Percentiles rank a stretch among this genome's conserved stretches.
Evolutionary conservation across 805 yeast genomes (phyloP).

Genomic region (Wickerhamomyces strasburgensis): DNA sequence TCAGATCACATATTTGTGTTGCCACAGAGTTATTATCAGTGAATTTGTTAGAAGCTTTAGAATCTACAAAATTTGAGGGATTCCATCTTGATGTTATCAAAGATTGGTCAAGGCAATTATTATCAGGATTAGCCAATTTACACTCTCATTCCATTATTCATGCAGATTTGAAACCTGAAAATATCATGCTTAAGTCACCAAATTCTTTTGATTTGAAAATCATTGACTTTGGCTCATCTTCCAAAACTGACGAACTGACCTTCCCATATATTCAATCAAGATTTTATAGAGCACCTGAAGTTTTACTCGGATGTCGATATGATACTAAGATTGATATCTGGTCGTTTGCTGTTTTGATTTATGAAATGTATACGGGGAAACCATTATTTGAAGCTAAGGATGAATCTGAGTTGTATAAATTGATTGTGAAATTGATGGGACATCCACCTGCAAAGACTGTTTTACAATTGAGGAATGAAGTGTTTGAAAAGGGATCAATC

Average conservation of each 20-base stretch:
- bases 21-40: constrained; percentile 67
- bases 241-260: constrained; percentile 55
- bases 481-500: constrained; percentile 33
- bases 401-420: constrained; percentile 71
- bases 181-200: constrained; percentile 53
- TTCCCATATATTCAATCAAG: constrained; percentile 84
- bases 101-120: constrained; percentile 47
- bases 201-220: constrained; percentile 50
- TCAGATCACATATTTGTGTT: constrained; percentile 79
- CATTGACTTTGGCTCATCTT: constrained; percentile 78
- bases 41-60: constrained; percentile 58
- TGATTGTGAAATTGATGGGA: constrained; percentile 78
- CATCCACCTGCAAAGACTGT: constrained; percentile 54
- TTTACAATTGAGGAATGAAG: constrained; percentile 32
- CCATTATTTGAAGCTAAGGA: constrained; percentile 83
- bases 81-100: constrained; percentile 37
- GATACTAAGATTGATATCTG: constrained; percentile 84
- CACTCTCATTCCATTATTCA: constrained; percentile 60
- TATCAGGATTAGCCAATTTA: constrained; percentile 55
- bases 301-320: constrained; percentile 62
- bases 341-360: constrained; percentile 86
- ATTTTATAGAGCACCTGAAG: constrained; percentile 77
- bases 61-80: constrained; percentile 46
- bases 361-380: constrained; percentile 83
- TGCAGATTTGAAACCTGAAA: constrained; percentile 86